Evolutionary conservation across 768 basidiomycete species (phyloP).

Genomic region (Cytidiella melzeri): DNA sequence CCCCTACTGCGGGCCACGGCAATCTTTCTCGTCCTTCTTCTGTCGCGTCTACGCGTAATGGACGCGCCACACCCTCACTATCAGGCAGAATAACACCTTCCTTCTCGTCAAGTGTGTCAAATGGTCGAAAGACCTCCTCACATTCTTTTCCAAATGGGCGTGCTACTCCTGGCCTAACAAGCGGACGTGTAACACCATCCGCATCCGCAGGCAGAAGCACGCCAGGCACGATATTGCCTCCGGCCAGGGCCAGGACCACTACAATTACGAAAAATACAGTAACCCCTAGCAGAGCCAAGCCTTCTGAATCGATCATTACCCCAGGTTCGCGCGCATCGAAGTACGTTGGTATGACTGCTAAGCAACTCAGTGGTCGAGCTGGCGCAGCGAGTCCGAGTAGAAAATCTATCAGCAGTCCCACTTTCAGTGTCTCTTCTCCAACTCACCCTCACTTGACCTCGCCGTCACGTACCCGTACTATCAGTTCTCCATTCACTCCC

Average conservation of each 20-base stretch:
- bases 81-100: conserved; percentile 44
- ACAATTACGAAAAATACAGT: conserved; percentile 14
- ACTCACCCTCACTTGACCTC: conserved; percentile 26
- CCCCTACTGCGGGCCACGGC: conserved; percentile 58
- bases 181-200: conserved; percentile 35
- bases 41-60: conserved; percentile 64
- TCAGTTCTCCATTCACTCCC: conserved; percentile 63
- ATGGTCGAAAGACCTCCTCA: conserved; percentile 36
- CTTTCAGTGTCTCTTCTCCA: conserved; percentile 15
- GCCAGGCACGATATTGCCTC: conserved; percentile 14
- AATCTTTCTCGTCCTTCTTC: conserved; percentile 62
- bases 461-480: conserved; percentile 24
- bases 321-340: conserved; percentile 81
- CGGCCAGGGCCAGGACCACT: background rate
- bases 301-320: conserved; percentile 46
- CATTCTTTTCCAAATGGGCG: conserved; percentile 20
- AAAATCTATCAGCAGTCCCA: conserved; percentile 17
- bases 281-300: conserved; percentile 1
- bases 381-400: conserved; percentile 18
- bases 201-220: conserved; percentile 19
- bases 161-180: conserved; percentile 13
- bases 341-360: conserved; percentile 80
- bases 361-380: conserved; percentile 57
- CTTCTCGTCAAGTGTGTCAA: conserved; percentile 32
- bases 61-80: conserved; percentile 37